A percentile compares a stretch with the other conserved stretches of the same genome.
Conservation (phyloP, 2,329 filamentous ascomycete genomes). For the Calonectria hongkongensis region DNA sequence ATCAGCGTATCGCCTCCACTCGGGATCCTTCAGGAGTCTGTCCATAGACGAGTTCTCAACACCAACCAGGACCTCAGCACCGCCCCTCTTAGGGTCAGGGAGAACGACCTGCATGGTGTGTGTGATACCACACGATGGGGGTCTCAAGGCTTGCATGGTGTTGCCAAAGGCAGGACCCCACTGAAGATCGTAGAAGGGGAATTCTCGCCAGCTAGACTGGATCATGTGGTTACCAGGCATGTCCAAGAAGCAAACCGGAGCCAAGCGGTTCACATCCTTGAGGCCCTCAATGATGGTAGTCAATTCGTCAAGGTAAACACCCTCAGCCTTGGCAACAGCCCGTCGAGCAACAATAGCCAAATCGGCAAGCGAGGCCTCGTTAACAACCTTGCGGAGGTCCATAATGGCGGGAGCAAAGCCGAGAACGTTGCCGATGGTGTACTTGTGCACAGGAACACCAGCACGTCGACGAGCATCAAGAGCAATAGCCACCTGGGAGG, state of each 20-base stretch:
- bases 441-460: slow-evolving; percentile 34
- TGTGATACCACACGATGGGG: slow-evolving; percentile 35
- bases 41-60: slow-evolving; percentile 40
- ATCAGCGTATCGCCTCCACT: slow-evolving; percentile 33
- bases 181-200: slow-evolving; percentile 41
- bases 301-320: slow-evolving; percentile 33
- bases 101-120: slow-evolving; percentile 43
- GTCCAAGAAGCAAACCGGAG: slow-evolving; percentile 37
- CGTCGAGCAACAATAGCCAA: slow-evolving; percentile 36
- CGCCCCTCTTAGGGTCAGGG: slow-evolving; percentile 37
- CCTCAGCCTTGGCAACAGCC: slow-evolving; percentile 33
- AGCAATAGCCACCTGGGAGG: slow-evolving; percentile 35
- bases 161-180: slow-evolving; percentile 37
- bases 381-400: slow-evolving; percentile 36
- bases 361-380: slow-evolving; percentile 38
- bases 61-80: slow-evolving; percentile 36
- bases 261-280: slow-evolving; percentile 34
- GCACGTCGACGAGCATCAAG: slow-evolving; percentile 40
- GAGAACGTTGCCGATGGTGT: slow-evolving; percentile 41
- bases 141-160: slow-evolving; percentile 33
- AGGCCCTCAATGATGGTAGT: slow-evolving; percentile 35
- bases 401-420: slow-evolving; percentile 40
- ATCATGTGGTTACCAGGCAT: slow-evolving; percentile 42
- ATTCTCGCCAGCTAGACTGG: slow-evolving; percentile 38
- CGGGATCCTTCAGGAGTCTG: slow-evolving; percentile 28